These are phyloP conservation scores for Talaromyces borbonicus DNA, from an alignment of 495 filamentous ascomycete genomes.

Conservation along the genomic window DNA sequence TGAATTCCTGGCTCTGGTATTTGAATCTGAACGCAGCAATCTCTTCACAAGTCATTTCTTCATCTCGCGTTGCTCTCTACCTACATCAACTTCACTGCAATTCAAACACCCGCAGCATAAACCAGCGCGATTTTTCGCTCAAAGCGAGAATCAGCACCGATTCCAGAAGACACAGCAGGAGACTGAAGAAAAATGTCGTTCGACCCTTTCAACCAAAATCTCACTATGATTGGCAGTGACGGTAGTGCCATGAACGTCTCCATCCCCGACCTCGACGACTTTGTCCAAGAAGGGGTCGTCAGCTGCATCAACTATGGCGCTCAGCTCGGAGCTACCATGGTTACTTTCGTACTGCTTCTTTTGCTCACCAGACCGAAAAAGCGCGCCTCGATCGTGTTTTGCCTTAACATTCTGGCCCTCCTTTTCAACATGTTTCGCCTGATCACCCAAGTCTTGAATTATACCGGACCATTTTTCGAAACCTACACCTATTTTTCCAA, in stretches of 20 bases:
- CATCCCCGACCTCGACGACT: slow-evolving; percentile 37
- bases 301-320: slow-evolving; percentile 58
- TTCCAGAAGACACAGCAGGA: neutral
- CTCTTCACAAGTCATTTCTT: too few relatives aligned
- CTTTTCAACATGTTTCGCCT: slow-evolving; percentile 50
- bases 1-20: too few relatives aligned
- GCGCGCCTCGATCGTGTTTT: slow-evolving; percentile 48
- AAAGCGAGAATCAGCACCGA: too few relatives aligned
- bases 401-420: slow-evolving; percentile 53
- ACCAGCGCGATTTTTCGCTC: too few relatives aligned
- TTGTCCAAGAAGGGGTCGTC: slow-evolving; percentile 40
- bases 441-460: slow-evolving; percentile 48
- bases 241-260: slow-evolving; percentile 43
- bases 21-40: too few relatives aligned
- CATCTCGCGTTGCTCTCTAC: too few relatives aligned
- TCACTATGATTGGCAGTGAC: slow-evolving; percentile 43
- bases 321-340: slow-evolving; percentile 63
- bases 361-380: slow-evolving; percentile 55
- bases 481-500: slow-evolving; percentile 48
- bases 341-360: slow-evolving; percentile 56
- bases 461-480: slow-evolving; percentile 44
- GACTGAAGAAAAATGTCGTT: slow-evolving; percentile 25
- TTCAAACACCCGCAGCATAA: too few relatives aligned
- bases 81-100: too few relatives aligned
- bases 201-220: slow-evolving; percentile 48